phyloP scores from a whole-genome alignment of 805 yeast species.

The Debaryomyces tyrocola region DNA sequence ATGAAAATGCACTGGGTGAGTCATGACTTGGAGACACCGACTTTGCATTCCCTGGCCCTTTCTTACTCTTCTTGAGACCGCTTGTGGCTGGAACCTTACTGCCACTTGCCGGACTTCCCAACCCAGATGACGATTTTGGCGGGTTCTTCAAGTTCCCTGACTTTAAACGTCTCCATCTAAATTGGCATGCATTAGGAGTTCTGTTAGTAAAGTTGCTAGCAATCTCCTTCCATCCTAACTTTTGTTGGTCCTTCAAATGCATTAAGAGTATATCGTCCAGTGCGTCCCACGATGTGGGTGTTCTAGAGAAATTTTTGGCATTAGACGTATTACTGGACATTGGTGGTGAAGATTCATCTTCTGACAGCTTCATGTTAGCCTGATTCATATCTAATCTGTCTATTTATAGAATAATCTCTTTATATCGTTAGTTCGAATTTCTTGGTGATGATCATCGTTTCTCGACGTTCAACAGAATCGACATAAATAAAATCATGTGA shows the following conservation, averaged over 20 bases:
- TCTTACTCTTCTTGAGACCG: slow-evolving; percentile 6
- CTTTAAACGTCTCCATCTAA: slow-evolving; percentile 47
- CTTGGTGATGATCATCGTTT: slow-evolving; percentile 16
- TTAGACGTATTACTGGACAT: background rate
- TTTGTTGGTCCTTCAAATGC: slow-evolving; percentile 47
- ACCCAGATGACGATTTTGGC: slow-evolving; percentile 33
- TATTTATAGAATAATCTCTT: background rate
- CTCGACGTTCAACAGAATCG: slow-evolving; percentile 12
- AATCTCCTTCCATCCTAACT: slow-evolving; percentile 49
- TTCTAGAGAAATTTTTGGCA: slow-evolving; percentile 32
- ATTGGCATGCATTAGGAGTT: slow-evolving; percentile 50
- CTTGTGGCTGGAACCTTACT: background rate
- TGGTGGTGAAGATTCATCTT: background rate
- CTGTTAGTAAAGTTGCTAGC: slow-evolving; percentile 44
- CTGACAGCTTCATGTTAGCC: background rate
- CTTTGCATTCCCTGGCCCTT: background rate
- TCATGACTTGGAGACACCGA: slow-evolving; percentile 4
- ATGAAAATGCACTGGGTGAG: slow-evolving; percentile 17
- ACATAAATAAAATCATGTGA: slow-evolving; percentile 5
- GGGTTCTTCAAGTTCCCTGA: slow-evolving; percentile 45
- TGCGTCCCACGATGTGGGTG: slow-evolving; percentile 51
- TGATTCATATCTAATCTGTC: background rate
- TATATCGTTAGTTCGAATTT: background rate
- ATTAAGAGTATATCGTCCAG: slow-evolving; percentile 45
- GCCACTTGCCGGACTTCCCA: slow-evolving; percentile 2